These are phyloP conservation scores for Mycena galericulata DNA, from an alignment of 768 basidiomycete genomes.

Conservation along the genomic window DNA sequence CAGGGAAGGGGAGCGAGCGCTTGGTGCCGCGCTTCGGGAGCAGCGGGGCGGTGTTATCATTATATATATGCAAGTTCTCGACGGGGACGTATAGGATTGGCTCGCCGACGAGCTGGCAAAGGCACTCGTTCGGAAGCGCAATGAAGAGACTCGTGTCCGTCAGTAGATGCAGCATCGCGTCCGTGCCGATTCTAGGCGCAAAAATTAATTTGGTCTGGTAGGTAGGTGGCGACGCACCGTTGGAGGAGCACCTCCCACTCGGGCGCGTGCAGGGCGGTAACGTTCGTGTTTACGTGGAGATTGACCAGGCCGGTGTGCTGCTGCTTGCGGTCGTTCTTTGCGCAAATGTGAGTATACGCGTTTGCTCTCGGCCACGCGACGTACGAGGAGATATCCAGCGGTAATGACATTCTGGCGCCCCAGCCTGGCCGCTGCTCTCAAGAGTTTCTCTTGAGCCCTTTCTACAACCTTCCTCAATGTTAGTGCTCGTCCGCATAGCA, in stretches of 20 bases:
- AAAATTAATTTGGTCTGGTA: neutral
- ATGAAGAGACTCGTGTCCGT: constrained; percentile 81
- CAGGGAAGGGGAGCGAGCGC: constrained; percentile 22
- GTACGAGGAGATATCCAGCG: constrained; percentile 71
- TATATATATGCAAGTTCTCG: constrained; percentile 40
- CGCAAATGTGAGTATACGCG: constrained; percentile 32
- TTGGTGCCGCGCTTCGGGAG: constrained; percentile 22
- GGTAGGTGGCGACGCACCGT: constrained; percentile 55
- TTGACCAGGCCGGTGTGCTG: constrained; percentile 62
- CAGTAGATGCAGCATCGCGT: constrained; percentile 83
- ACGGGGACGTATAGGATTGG: constrained; percentile 61
- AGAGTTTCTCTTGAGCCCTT: constrained; percentile 67
- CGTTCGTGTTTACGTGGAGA: constrained; percentile 78
- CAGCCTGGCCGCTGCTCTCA: constrained; percentile 46
- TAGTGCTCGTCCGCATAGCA: neutral
- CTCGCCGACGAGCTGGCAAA: constrained; percentile 85
- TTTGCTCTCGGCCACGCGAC: constrained; percentile 31
- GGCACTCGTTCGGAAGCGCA: constrained; percentile 84
- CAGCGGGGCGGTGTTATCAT: constrained; percentile 19
- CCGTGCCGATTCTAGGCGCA: constrained; percentile 76
- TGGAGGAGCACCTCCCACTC: constrained; percentile 77
- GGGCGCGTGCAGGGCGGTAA: constrained; percentile 70
- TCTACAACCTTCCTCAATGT: constrained; percentile 64
- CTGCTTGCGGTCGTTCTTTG: constrained; percentile 54
- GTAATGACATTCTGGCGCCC: constrained; percentile 71